Evolutionary conservation across 2,329 filamentous ascomycete genomes (phyloP), one percentile per base, ranked within the genome.

Genomic region (Xylariaceae sp.): DNA sequence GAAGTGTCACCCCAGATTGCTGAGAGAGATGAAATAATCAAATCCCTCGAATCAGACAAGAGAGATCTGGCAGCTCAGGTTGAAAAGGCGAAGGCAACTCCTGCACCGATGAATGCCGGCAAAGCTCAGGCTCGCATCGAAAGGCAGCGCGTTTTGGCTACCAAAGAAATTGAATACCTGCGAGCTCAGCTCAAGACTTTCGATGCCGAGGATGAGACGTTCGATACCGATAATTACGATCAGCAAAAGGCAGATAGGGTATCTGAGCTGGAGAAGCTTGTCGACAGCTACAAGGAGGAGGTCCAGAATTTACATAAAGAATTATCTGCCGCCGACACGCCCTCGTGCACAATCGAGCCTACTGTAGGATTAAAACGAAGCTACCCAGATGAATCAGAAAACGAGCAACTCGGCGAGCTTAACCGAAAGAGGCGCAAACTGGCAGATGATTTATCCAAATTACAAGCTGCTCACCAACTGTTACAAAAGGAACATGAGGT

Each of bases 131-230:
- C 86, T 42, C 80, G 93, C 23, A 71, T 96, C 0, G 92, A 98
- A 58, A 79, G 93, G 47, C 92, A 97, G 63, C 86, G 88, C 47
- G 80, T 78, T 1, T 76, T 98, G 6, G 89, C 91, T 0, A 76
- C 89, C 20, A 96, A 96, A 62, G 94, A 98, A 64, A 88, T 93
- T 1, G 91, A 96, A 55, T 95, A 95, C 63, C 77, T 98, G 6
- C 86, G 93, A 19, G 92, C 89, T 0, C 93, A 98, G 65, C 76
- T 97, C 44, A 91, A 91, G 67, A 85, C 87, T 0, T 86, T 94
- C 49, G 88, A 97, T 59, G 79, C 82, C 1, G 93, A 98, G 65
- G 91, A 97, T 58, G 80, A 82, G 42, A 91, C 91, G 0, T 86
- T 96, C 69, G 83, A 92, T 44, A 82, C 88, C 0, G 87, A 89